phyloP scores from a whole-genome alignment of 129 eudicot species.

The Dittrichia graveolens region DNA sequence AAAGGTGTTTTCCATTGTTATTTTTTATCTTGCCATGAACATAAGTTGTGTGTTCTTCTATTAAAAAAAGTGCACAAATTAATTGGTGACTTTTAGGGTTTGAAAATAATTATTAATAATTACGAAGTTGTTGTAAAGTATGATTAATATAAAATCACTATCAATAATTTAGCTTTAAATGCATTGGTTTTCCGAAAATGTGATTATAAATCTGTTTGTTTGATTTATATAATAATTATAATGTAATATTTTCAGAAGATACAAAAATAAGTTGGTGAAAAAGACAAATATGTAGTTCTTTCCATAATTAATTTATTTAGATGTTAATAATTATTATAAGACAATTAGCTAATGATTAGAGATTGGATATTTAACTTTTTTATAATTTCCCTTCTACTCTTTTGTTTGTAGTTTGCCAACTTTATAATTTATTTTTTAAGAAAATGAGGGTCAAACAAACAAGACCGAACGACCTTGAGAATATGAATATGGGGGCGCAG shows the following conservation, averaged over 20 bases:
- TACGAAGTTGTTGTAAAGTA: no score
- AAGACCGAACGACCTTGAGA: slow-evolving; percentile 5
- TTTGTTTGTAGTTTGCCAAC: slow-evolving; percentile 11
- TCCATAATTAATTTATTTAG: not conserved
- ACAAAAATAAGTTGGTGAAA: slow-evolving; percentile 15
- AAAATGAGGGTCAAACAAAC: slow-evolving; percentile 1
- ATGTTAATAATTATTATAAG: not conserved
- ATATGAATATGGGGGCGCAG: slow-evolving; percentile 11
- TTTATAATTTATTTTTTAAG: not conserved
- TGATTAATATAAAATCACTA: no score
- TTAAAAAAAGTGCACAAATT: no score
- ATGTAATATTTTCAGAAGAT: not conserved
- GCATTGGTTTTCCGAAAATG: no score
- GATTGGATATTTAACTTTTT: slow-evolving; percentile 1
- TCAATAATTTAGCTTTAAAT: no score
- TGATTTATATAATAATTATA: no score
- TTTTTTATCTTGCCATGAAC: no score
- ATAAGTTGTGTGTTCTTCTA: no score
- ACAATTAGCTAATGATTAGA: slow-evolving; percentile 29
- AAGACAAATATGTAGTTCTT: slow-evolving; percentile 26
- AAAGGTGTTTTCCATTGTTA: no score
- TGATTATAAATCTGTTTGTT: no score
- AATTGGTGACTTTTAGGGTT: no score
- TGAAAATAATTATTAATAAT: no score
- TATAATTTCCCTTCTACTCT: not conserved